These are phyloP conservation scores for Cordyceps cateniannulata DNA, from an alignment of 2,329 filamentous ascomycete genomes.

Conservation along the genomic window DNA sequence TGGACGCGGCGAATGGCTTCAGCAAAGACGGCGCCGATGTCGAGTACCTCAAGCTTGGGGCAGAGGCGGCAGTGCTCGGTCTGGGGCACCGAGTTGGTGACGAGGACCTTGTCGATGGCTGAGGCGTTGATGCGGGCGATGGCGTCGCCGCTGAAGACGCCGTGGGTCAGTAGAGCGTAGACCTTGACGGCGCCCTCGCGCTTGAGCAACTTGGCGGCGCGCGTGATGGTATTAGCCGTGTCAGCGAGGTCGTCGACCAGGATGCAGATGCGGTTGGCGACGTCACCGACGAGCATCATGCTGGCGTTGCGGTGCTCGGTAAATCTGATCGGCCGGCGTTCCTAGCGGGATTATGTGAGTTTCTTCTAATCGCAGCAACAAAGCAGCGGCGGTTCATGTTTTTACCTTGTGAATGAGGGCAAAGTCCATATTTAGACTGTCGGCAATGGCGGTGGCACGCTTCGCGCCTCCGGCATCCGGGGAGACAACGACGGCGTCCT, in stretches of 20 bases:
- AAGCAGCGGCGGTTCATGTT: constrained; percentile 16
- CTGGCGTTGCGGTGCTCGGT: constrained; percentile 84
- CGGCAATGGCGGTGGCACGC: constrained; percentile 89
- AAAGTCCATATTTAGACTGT: constrained; percentile 89
- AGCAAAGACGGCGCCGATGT: constrained; percentile 83
- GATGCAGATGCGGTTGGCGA: constrained; percentile 74
- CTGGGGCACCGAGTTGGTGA: constrained; percentile 94
- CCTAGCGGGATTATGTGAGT: constrained; percentile 41
- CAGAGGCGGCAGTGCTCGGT: constrained; percentile 71
- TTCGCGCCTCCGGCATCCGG: constrained; percentile 96
- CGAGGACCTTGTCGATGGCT: constrained; percentile 84
- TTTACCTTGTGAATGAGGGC: constrained; percentile 89
- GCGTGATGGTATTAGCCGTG: constrained; percentile 94
- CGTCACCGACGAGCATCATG: constrained; percentile 92
- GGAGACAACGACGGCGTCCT: constrained; percentile 85
- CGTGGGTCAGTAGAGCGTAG: constrained; percentile 89
- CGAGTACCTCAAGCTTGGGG: constrained; percentile 84
- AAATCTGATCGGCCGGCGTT: constrained; percentile 82
- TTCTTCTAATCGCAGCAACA: constrained; percentile 13
- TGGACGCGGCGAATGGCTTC: constrained; percentile 95
- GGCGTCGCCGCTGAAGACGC: constrained; percentile 89
- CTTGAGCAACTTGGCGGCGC: constrained; percentile 93
- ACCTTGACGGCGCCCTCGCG: constrained; percentile 89
- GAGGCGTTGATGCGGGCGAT: constrained; percentile 92
- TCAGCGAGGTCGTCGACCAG: constrained; percentile 92